These are phyloP conservation scores for Barnettozyma siamensis DNA, from an alignment of 805 yeast species.

Conservation along the genomic window DNA sequence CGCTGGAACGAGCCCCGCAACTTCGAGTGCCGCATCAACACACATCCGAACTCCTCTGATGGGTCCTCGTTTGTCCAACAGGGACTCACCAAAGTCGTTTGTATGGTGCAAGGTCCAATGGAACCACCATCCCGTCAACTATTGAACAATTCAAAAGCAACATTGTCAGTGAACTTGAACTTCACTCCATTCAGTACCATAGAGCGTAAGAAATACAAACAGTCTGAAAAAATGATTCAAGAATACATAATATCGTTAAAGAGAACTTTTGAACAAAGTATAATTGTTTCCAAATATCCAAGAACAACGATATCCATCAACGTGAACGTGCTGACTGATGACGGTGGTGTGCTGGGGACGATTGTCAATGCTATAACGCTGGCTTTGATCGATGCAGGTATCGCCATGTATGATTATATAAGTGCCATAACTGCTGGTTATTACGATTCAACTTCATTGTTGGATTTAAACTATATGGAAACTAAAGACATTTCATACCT, in stretches of 20 bases:
- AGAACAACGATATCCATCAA: conserved; percentile 74
- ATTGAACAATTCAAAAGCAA: conserved; percentile 44
- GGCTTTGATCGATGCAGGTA: conserved; percentile 92
- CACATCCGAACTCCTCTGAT: conserved; percentile 83
- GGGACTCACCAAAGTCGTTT: conserved; percentile 85
- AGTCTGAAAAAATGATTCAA: conserved; percentile 62
- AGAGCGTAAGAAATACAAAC: conserved; percentile 64
- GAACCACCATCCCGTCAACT: conserved; percentile 65
- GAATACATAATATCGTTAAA: conserved; percentile 64
- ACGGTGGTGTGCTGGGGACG: conserved; percentile 80
- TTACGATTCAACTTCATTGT: conserved; percentile 67
- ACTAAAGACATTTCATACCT: conserved; percentile 77
- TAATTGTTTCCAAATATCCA: conserved; percentile 71
- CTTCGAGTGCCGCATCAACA: conserved; percentile 74
- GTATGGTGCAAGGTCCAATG: conserved; percentile 84
- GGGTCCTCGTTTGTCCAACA: conserved; percentile 91
- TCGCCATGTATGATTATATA: conserved; percentile 88
- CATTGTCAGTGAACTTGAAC: conserved; percentile 56
- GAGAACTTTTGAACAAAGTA: conserved; percentile 67
- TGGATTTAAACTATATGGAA: conserved; percentile 80
- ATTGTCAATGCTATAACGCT: conserved; percentile 82
- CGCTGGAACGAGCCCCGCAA: conserved; percentile 90
- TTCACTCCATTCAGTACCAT: conserved; percentile 78
- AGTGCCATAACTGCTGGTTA: conserved; percentile 76
- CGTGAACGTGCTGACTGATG: conserved; percentile 77